Evolutionary conservation across 306 rosid genomes (phyloP), one percentile per base, ranked within the genome.

Genomic region (Malus asiatica): DNA sequence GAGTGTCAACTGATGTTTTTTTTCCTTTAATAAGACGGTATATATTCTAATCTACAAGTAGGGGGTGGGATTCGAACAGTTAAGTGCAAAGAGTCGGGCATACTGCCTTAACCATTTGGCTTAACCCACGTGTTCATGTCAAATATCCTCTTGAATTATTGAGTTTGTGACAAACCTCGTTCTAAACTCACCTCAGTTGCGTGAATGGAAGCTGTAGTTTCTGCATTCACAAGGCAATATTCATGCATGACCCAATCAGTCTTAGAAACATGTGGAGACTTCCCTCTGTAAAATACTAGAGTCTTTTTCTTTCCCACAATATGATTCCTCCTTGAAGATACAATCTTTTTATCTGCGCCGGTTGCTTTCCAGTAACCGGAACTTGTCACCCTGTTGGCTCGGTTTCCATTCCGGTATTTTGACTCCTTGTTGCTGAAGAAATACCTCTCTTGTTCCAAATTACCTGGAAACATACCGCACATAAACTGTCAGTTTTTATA

Each of bases 311-410:
- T 81, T 20, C 98, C 98, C 25, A 66, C 74, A 65, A 80, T 76
- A 19, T 77, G 70, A 27, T 74, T 75, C 71, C 60, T 73, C 44
- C 45, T 75, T 23, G 93, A 71, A 70, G 90, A 85, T 33, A 78
- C 73, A 52, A 92, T 88, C 61, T 58, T 89, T 63, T 85, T 92
- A 76, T 92, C 97, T 11, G 90, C 71, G 1, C 98, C 97, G 2
- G 89, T 88, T 23, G 92, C 87, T 60, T 95, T 95, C 98, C 98
- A 95, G 79, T 88, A 90, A 0, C 98, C 98, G 62, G 93, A 85
- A 66, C 66, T 84, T n/a, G 97, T 89, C 48, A 78, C 85, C 73
- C 97, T 42, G 58, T 88, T 93, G 77, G 84, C 87, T 58, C 91
- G 84, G 55, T 80, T 86, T 14, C 94, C 88, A 79, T 87, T 90